Percentiles rank a stretch among this genome's conserved stretches.
Conservation (phyloP, 352 stramenopile genomes). For the Globisporangium solare region DNA sequence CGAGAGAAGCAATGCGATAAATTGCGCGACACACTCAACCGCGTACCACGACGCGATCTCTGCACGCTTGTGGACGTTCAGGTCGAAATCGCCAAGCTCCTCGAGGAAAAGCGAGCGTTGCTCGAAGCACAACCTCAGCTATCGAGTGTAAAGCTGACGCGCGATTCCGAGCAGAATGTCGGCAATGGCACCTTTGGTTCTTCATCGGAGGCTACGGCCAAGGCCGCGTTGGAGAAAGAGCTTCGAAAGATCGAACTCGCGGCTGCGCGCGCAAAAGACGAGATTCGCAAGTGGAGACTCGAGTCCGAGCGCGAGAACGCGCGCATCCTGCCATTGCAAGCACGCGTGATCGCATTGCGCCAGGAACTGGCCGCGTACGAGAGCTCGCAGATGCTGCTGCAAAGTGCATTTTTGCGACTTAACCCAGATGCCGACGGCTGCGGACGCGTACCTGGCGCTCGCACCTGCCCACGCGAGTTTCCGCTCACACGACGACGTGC, state of each 20-base stretch:
- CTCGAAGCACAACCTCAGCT: not conserved
- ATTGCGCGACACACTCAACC: slow-evolving; percentile 23
- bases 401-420: slow-evolving; percentile 27
- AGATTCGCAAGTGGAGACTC: slow-evolving; percentile 36
- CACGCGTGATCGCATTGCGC: slow-evolving; percentile 23
- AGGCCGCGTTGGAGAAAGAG: slow-evolving; percentile 41
- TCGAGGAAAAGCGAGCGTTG: slow-evolving; percentile 41
- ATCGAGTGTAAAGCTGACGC: slow-evolving; percentile 19
- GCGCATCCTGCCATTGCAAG: slow-evolving; percentile 29
- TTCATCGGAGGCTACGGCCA: slow-evolving; percentile 3
- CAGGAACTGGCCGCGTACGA: slow-evolving; percentile 19
- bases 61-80: slow-evolving; percentile 48
- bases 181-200: not conserved
- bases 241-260: slow-evolving; percentile 31
- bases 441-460: slow-evolving; percentile 19
- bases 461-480: slow-evolving; percentile 9
- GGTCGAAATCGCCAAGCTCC: slow-evolving; percentile 38
- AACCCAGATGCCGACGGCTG: slow-evolving; percentile 12
- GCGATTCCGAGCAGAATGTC: not conserved
- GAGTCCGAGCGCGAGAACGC: slow-evolving; percentile 45
- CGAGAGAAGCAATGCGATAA: slow-evolving; percentile 28
- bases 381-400: slow-evolving; percentile 25
- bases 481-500: slow-evolving; percentile 13
- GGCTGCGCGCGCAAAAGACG: slow-evolving; percentile 27
- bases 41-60: slow-evolving; percentile 39